Conservation (phyloP, 768 basidiomycete genomes). For the Leucocoprinus birnbaumii region DNA sequence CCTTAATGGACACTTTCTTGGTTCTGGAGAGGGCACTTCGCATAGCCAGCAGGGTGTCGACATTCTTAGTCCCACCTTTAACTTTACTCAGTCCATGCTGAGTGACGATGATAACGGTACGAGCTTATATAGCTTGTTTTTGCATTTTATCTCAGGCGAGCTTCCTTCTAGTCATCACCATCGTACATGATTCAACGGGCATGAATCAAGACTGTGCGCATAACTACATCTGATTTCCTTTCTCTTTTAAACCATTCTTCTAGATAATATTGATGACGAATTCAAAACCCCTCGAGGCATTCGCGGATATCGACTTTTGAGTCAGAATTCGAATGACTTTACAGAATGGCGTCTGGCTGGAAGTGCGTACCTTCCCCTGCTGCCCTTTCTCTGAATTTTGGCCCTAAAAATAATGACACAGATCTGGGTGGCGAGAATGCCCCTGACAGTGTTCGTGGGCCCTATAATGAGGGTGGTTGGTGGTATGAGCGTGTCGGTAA, state of each 20-base stretch:
- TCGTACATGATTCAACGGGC: conserved; percentile 34
- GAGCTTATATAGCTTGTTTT: not conserved
- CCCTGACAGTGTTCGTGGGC: conserved; percentile 56
- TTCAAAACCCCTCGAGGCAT: conserved; percentile 67
- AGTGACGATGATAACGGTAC: conserved; percentile 25
- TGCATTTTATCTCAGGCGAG: no score
- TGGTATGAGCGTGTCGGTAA: conserved; percentile 49
- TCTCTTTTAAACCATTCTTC: no score
- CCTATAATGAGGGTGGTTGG: conserved; percentile 59
- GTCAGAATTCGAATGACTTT: conserved; percentile 25
- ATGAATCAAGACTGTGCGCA: conserved; percentile 33
- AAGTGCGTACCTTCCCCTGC: conserved; percentile 22
- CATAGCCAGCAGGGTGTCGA: conserved; percentile 30
- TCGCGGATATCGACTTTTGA: conserved; percentile 53
- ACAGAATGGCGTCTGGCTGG: conserved; percentile 37
- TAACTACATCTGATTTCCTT: not conserved
- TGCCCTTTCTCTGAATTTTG: no score
- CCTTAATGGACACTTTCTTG: conserved; percentile 38
- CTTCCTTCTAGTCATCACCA: conserved; percentile 23
- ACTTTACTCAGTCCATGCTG: conserved; percentile 29
- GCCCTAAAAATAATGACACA: not conserved
- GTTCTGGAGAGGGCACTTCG: conserved; percentile 36
- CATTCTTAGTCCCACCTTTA: conserved; percentile 28
- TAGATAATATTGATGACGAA: conserved; percentile 33
- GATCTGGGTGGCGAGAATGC: conserved; percentile 38